Evolutionary conservation across 2,329 filamentous ascomycete species (phyloP).

Genomic region (Exophiala dermatitidis): DNA sequence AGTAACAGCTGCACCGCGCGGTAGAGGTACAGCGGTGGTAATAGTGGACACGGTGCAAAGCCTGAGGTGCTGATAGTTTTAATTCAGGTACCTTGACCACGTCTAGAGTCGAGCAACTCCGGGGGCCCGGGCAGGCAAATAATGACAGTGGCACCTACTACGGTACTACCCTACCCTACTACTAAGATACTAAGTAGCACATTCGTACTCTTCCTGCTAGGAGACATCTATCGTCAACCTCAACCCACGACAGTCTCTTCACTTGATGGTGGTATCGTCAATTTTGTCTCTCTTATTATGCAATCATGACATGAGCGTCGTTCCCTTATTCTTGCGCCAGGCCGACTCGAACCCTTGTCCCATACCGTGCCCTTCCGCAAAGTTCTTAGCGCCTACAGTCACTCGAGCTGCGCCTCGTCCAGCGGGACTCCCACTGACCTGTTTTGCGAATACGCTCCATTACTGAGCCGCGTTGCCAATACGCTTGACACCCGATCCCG

Average conservation of each 20-base stretch:
- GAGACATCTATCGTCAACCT: not conserved
- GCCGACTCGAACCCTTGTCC: not conserved
- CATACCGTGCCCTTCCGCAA: constrained; percentile 16
- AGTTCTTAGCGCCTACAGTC: constrained; percentile 17
- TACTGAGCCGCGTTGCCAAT: constrained; percentile 14
- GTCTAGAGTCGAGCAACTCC: too few species aligned
- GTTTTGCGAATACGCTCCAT: constrained; percentile 15
- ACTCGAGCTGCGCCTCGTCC: constrained; percentile 18
- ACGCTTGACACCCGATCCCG: constrained; percentile 4
- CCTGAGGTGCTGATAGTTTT: too few species aligned
- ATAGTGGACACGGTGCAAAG: too few species aligned
- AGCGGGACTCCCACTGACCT: constrained; percentile 4
- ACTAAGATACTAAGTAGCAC: too few species aligned
- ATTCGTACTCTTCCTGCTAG: not conserved
- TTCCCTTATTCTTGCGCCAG: not conserved
- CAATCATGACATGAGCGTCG: constrained; percentile 22
- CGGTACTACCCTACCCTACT: too few species aligned
- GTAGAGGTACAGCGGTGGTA: too few species aligned
- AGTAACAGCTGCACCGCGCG: too few species aligned
- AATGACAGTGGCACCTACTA: too few species aligned
- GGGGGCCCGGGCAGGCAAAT: too few species aligned
- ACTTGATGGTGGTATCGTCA: constrained; percentile 8
- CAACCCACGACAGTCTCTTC: not conserved
- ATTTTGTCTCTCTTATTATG: constrained; percentile 13
- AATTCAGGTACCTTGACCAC: too few species aligned